Base-by-base conservation (phyloP, 2,329 filamentous ascomycete genomes). In the Xylaria sp. region DNA sequence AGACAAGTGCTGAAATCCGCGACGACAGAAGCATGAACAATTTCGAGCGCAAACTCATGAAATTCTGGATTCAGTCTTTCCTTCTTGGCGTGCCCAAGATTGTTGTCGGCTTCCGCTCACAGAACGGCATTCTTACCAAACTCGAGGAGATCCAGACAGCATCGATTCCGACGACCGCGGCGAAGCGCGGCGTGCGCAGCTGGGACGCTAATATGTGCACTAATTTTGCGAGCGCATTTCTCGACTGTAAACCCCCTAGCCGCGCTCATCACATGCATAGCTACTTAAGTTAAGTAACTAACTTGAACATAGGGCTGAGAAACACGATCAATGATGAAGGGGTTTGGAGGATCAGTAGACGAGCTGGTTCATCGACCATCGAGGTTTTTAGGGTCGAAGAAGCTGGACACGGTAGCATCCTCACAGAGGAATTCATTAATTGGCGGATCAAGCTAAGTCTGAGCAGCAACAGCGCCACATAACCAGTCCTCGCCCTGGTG, bases 61-160 rank as follows among this genome's bases (percentile, higher is more conserved):
- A 96, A 72, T 97, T 94, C 78, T 99, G 95, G 95, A 92, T 94
- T 13, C 95, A 98, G 76, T 96, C 91, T 0, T 99, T 97, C 73
- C 82, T 99, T 2, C 87, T 99, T 1, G 94, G 94, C 40, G 93
- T 98, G 1, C 92, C 93, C 0, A 95, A 89, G 68, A 92, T 99
- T 67, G 87, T 97, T 46, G 90, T 99, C 29, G 95, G 95, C 0
- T 97, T 95, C 74, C 88, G 95, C 48, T 88, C 85, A 33, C 86
- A 83, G 58, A 73, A 88, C 57, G 94, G 95, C 7, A 84, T 91
- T 54, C 80, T 99, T 21, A 82, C 83, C 48, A 82, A 85, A 11
- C 73, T 96, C 11, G 86, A 96, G 73, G 91, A 96, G 72, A 85
- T 96, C 31, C 86, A 92, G 62, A 97, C 93, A 1, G 86, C 87